Evolutionary conservation across 331 rosid genomes (phyloP).

Genomic region (Rhamnella rubrinervis): DNA sequence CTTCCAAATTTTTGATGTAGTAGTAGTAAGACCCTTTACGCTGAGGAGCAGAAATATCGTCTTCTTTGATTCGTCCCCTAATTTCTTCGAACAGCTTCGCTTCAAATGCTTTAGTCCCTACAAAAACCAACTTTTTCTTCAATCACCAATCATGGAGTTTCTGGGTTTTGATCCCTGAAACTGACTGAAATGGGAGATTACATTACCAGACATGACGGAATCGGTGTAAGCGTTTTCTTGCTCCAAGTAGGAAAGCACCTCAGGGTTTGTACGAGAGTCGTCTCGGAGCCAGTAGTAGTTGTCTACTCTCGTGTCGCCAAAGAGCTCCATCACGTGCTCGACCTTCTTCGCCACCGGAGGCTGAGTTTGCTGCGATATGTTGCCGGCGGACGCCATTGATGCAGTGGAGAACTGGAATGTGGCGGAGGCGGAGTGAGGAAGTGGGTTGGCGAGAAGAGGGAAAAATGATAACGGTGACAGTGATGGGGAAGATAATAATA

Average conservation of each 20-base stretch:
- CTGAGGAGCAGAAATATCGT: constrained; percentile 64
- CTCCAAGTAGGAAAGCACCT: constrained; percentile 56
- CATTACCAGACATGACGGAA: constrained; percentile 63
- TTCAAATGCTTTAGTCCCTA: constrained; percentile 51
- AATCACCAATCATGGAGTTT: not conserved
- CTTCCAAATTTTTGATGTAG: constrained; percentile 59
- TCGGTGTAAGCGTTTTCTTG: constrained; percentile 68
- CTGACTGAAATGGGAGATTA: not conserved
- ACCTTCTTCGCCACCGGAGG: constrained; percentile 87
- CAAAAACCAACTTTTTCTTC: not conserved
- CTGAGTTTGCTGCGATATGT: not conserved
- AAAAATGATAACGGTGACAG: no score
- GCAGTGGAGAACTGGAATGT: not conserved
- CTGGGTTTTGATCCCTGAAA: not conserved
- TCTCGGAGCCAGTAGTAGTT: constrained; percentile 89
- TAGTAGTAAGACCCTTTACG: constrained; percentile 72
- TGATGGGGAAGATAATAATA: not conserved
- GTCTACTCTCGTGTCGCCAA: constrained; percentile 74
- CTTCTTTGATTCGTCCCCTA: constrained; percentile 81
- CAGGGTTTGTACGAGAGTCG: constrained; percentile 71
- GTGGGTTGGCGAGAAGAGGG: not conserved
- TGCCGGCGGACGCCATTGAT: constrained; percentile 27
- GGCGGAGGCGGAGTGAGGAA: constrained; percentile 8
- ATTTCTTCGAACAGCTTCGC: constrained; percentile 70
- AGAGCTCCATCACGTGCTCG: constrained; percentile 65